Conservation (phyloP, 306 rosid genomes). For the Glycine soja region DNA sequence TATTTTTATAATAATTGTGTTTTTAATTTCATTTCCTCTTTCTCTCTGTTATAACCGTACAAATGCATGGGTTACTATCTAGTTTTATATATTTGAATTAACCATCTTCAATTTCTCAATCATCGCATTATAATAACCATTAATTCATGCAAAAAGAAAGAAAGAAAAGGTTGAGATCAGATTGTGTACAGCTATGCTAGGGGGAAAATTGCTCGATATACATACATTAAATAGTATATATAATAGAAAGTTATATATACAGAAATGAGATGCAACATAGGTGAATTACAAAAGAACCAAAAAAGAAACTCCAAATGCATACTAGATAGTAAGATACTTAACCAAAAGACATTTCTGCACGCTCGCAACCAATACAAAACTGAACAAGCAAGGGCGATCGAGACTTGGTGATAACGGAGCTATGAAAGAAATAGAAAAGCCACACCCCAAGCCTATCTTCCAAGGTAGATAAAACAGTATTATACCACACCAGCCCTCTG, state of each 20-base stretch:
- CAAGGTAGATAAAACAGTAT: constrained; percentile 50
- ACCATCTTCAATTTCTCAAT: too few species aligned
- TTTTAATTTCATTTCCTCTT: too few species aligned
- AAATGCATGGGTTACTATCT: too few species aligned
- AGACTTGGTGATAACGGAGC: constrained; percentile 53
- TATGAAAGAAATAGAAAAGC: constrained; percentile 44
- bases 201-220: constrained; percentile 37
- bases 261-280: constrained; percentile 47
- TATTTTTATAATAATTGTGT: too few species aligned
- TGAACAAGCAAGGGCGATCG: constrained; percentile 52
- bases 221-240: constrained; percentile 52
- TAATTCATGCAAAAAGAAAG: too few species aligned
- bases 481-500: constrained; percentile 41
- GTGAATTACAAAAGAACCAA: constrained; percentile 44
- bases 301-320: constrained; percentile 35
- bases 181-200: constrained; percentile 17
- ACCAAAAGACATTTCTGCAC: constrained; percentile 52
- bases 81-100: too few species aligned
- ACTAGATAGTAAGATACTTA: constrained; percentile 27
- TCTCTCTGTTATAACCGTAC: too few species aligned
- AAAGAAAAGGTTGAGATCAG: neutral
- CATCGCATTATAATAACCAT: too few species aligned
- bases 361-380: constrained; percentile 53
- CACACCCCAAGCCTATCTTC: constrained; percentile 50
- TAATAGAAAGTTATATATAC: constrained; percentile 61